phyloP scores from a whole-genome alignment of 345 rosid genomes.

The Hypericum perforatum region DNA sequence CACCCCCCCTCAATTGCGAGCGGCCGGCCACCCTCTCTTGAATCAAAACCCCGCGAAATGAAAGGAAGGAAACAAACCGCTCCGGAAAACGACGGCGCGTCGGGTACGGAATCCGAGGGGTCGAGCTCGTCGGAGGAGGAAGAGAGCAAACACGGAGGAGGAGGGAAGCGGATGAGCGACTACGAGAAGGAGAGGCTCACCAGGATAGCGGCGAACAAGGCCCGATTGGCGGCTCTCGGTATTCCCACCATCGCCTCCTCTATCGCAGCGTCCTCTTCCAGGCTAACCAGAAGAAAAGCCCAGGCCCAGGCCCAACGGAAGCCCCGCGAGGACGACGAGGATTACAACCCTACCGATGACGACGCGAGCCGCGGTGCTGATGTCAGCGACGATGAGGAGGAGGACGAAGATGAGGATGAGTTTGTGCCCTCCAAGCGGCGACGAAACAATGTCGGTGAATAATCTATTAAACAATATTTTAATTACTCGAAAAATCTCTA shows the following conservation, averaged over 20 bases:
- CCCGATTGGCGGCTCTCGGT: slow-evolving; percentile 76
- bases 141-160: too few relatives aligned
- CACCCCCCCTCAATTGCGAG: too few relatives aligned
- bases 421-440: slow-evolving; percentile 24
- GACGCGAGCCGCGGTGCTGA: slow-evolving; percentile 11
- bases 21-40: too few relatives aligned
- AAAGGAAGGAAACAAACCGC: too few relatives aligned
- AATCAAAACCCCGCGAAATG: too few relatives aligned
- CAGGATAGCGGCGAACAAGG: slow-evolving; percentile 61
- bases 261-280: slow-evolving; percentile 26
- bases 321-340: slow-evolving; percentile 50
- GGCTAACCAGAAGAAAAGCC: slow-evolving; percentile 2
- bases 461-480: slow-evolving; percentile 1
- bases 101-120: too few relatives aligned
- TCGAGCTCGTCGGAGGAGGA: too few relatives aligned
- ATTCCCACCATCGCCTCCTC: slow-evolving; percentile 45
- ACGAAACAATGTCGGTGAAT: slow-evolving; percentile 14
- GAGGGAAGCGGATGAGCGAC: too few relatives aligned
- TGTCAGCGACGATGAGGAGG: slow-evolving; percentile 20
- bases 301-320: slow-evolving; percentile 35
- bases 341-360: slow-evolving; percentile 40
- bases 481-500: too few relatives aligned
- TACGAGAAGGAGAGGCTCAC: slow-evolving; percentile 5
- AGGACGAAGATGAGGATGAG: slow-evolving; percentile 18
- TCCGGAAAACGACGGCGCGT: too few relatives aligned